Percentiles rank a stretch among this genome's conserved stretches.
phyloP scores from a whole-genome alignment of 106 monocot species.

The Apostasia ramifera region DNA sequence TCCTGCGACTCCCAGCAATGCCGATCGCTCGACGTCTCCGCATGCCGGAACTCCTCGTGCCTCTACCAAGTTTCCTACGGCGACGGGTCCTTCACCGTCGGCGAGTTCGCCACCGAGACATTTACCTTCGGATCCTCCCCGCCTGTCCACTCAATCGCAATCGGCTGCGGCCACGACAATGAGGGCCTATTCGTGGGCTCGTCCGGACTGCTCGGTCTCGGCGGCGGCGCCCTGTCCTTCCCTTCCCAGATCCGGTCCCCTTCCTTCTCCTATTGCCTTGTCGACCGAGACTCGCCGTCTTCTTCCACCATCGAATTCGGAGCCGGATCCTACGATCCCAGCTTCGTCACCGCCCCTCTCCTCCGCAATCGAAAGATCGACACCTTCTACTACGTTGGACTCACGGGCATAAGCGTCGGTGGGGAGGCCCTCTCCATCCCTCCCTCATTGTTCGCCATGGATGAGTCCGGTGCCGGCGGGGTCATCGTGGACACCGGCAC shows the following conservation, averaged over 20 bases:
- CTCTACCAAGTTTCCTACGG: conserved; percentile 81
- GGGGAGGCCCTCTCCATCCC: conserved; percentile 22
- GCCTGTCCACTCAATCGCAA: conserved; percentile 28
- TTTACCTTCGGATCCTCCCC: conserved; percentile 30
- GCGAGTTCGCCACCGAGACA: conserved; percentile 54
- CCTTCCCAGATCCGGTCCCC: conserved; percentile 45
- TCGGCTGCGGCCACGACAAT: conserved; percentile 77
- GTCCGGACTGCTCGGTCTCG: conserved; percentile 65
- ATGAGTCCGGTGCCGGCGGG: conserved; percentile 15
- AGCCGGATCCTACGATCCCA: neutral
- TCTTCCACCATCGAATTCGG: conserved; percentile 48
- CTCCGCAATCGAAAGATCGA: conserved; percentile 32
- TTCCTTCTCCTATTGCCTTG: conserved; percentile 66
- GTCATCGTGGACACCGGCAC: conserved; percentile 27
- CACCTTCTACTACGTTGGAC: conserved; percentile 36
- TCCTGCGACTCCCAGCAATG: conserved; percentile 35
- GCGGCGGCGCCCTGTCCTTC: conserved; percentile 55
- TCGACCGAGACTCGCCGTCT: conserved; percentile 44
- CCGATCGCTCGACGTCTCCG: conserved; percentile 43
- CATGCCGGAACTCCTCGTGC: conserved; percentile 54
- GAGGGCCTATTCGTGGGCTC: conserved; percentile 67
- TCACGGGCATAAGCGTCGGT: conserved; percentile 58
- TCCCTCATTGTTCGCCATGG: conserved; percentile 13
- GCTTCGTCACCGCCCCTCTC: conserved; percentile 27
- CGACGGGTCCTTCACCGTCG: conserved; percentile 70